A percentile compares a stretch with the other conserved stretches of the same genome.
Conservation (phyloP, 495 filamentous ascomycete species). For the Collariella sp. region DNA sequence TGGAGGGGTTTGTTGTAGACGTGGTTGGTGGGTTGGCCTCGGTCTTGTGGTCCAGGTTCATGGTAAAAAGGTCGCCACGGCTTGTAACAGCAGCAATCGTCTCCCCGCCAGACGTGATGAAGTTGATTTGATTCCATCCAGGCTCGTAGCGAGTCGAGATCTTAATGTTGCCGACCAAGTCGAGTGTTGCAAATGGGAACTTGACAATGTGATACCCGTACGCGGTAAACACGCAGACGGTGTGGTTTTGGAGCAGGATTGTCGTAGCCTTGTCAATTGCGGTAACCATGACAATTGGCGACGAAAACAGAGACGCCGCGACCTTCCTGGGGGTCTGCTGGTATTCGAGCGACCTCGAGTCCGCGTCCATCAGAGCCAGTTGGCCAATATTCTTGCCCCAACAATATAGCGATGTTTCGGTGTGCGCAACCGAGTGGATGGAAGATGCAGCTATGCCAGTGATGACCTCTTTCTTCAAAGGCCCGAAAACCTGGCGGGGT, state of each 20-base stretch:
- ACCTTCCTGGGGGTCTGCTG: slow-evolving; percentile 80
- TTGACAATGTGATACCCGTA: slow-evolving; percentile 83
- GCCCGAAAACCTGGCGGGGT: slow-evolving; percentile 84
- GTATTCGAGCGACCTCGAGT: slow-evolving; percentile 76
- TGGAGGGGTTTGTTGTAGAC: slow-evolving; percentile 83
- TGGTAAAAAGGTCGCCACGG: slow-evolving; percentile 77
- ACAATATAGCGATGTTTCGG: slow-evolving; percentile 70
- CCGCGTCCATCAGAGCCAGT: slow-evolving; percentile 86
- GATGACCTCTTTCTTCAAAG: slow-evolving; percentile 76
- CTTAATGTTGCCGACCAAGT: slow-evolving; percentile 58
- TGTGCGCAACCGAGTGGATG: slow-evolving; percentile 86
- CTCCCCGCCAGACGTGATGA: slow-evolving; percentile 76
- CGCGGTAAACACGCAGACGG: slow-evolving; percentile 87
- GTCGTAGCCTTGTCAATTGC: slow-evolving; percentile 88
- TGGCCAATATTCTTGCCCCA: slow-evolving; percentile 97
- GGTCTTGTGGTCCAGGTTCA: slow-evolving; percentile 57
- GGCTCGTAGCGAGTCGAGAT: slow-evolving; percentile 57
- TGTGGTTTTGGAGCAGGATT: slow-evolving; percentile 73
- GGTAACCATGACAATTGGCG: slow-evolving; percentile 65
- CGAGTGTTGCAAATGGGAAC: slow-evolving; percentile 63
- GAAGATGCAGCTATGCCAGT: slow-evolving; percentile 82
- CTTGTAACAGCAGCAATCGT: slow-evolving; percentile 80
- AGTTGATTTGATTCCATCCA: slow-evolving; percentile 53
- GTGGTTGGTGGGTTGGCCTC: slow-evolving; percentile 51
- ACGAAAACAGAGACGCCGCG: slow-evolving; percentile 74